Evolutionary conservation across 805 yeast genomes (phyloP).

Genomic region (Yamadazyma tumulicola): DNA sequence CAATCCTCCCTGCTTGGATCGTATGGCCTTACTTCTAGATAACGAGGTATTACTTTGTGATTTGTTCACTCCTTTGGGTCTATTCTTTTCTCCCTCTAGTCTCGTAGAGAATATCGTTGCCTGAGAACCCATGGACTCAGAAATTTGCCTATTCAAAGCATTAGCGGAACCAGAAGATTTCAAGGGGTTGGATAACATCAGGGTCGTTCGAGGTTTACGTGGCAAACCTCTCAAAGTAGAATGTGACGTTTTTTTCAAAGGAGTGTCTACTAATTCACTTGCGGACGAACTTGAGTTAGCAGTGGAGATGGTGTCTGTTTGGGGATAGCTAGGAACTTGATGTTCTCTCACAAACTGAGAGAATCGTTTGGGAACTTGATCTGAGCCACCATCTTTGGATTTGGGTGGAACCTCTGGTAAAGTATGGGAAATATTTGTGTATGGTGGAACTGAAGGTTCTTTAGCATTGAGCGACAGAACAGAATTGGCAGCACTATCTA

Average conservation of each 20-base stretch:
- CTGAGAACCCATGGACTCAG: constrained; percentile 40
- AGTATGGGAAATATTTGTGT: constrained; percentile 25
- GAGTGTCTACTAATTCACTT: constrained; percentile 9
- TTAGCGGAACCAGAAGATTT: constrained; percentile 1
- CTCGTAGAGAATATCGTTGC: constrained; percentile 45
- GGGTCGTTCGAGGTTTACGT: not conserved
- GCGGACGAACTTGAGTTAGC: constrained; percentile 11
- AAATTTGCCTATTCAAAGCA: constrained; percentile 17
- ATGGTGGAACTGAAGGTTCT: constrained; percentile 13
- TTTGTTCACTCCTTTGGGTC: constrained; percentile 2
- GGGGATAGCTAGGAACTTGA: constrained; percentile 17
- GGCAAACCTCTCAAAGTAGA: constrained; percentile 1
- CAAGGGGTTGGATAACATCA: not conserved
- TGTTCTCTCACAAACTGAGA: constrained; percentile 40
- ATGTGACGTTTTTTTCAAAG: constrained; percentile 5
- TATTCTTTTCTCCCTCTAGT: constrained; percentile 14
- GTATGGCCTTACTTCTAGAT: constrained; percentile 31
- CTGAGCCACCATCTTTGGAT: constrained; percentile 12
- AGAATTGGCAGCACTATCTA: constrained; percentile 17
- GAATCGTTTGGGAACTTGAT: constrained; percentile 39
- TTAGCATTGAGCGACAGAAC: constrained; percentile 21
- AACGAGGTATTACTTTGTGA: constrained; percentile 11
- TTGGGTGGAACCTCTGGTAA: not conserved
- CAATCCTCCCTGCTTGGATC: constrained; percentile 28
- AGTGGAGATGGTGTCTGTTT: constrained; percentile 5